A percentile compares a stretch with the other conserved stretches of the same genome.
phyloP scores from a whole-genome alignment of 305 asterid species.

The Ilex paraguariensis region DNA sequence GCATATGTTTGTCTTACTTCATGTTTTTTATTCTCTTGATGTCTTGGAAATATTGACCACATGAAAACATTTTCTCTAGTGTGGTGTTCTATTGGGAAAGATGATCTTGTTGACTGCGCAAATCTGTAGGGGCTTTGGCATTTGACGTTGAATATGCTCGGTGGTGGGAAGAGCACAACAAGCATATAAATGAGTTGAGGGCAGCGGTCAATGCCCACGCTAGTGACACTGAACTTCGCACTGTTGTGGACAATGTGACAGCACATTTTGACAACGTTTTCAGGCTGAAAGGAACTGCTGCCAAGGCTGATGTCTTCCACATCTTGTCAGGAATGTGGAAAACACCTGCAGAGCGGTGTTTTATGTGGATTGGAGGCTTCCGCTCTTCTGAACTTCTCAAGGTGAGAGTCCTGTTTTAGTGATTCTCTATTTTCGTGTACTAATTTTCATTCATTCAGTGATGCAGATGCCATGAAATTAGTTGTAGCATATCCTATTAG shows the following conservation, averaged over 20 bases:
- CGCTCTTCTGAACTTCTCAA: constrained; percentile 93
- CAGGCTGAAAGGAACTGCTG: constrained; percentile 73
- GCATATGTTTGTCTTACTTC: no score
- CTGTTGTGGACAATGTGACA: constrained; percentile 49
- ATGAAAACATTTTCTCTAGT: no score
- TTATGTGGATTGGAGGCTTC: constrained; percentile 96
- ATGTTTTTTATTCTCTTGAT: no score
- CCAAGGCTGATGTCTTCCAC: constrained; percentile 89
- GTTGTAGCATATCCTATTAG: no score
- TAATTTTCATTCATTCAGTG: no score
- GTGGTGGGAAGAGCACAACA: constrained; percentile 82
- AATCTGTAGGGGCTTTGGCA: constrained; percentile 65
- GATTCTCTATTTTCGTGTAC: no score
- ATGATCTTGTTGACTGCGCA: no score
- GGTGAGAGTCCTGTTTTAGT: constrained; percentile 27
- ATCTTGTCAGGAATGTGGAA: constrained; percentile 98
- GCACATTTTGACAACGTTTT: constrained; percentile 63
- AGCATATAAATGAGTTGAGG: constrained; percentile 61
- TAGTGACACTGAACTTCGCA: constrained; percentile 68
- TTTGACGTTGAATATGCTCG: constrained; percentile 78
- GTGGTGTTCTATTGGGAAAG: no score
- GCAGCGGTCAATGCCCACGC: constrained; percentile 70
- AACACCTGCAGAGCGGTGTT: constrained; percentile 92
- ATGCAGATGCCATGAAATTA: no score
- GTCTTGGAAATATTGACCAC: no score